Percentiles rank a stretch among this genome's conserved stretches.
Evolutionary conservation across 108 stramenopile genomes (phyloP).

Genomic region (Heterococcus sp.): DNA sequence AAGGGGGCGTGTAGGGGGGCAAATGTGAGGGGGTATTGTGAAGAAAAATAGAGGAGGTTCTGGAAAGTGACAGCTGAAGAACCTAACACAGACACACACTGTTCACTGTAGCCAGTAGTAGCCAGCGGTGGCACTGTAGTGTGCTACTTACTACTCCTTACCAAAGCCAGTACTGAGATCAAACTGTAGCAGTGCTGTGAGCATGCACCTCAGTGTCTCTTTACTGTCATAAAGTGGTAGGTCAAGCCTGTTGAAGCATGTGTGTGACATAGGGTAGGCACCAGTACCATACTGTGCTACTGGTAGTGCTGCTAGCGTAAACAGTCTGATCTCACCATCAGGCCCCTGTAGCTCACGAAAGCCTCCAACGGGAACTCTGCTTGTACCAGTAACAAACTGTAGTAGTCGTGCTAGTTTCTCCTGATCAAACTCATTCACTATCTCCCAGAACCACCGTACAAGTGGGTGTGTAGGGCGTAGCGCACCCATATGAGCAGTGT

Average conservation of each 20-base stretch:
- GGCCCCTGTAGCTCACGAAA: constrained; percentile 20
- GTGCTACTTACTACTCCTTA: too few relatives aligned
- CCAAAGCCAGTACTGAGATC: not conserved
- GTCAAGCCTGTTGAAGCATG: not conserved
- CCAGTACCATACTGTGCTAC: not conserved
- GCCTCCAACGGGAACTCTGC: constrained; percentile 50
- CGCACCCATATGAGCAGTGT: constrained; percentile 21
- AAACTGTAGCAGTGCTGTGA: not conserved
- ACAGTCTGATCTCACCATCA: not conserved
- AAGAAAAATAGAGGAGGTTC: too few relatives aligned
- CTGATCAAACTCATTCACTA: constrained; percentile 72
- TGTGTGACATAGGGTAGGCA: not conserved
- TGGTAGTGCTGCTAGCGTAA: not conserved
- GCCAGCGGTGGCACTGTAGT: too few relatives aligned
- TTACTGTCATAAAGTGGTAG: not conserved
- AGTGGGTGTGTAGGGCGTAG: not conserved
- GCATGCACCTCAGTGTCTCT: not conserved
- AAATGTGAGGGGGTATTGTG: too few relatives aligned
- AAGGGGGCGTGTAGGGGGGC: too few relatives aligned
- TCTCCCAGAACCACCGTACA: constrained; percentile 86
- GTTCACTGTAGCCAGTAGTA: too few relatives aligned
- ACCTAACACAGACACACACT: too few relatives aligned
- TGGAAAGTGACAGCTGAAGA: too few relatives aligned
- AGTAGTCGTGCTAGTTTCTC: constrained; percentile 77
- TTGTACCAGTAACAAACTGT: constrained; percentile 55